phyloP scores from a whole-genome alignment of 2,329 filamentous ascomycete genomes.

The Aureobasidium lini region DNA sequence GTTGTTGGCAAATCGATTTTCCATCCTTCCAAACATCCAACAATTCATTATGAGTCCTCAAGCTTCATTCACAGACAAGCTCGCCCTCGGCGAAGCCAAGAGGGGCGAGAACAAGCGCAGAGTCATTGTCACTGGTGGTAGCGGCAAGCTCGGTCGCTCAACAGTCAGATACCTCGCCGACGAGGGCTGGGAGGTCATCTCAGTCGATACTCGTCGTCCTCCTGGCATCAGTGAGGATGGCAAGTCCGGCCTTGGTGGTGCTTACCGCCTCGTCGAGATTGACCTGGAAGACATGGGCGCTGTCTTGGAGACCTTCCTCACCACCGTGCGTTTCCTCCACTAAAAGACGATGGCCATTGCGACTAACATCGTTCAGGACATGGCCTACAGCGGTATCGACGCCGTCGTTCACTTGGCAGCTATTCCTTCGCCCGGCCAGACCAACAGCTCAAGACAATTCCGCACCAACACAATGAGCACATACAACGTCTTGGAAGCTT shows the following conservation, averaged over 20 bases:
- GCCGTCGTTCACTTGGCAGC: constrained; percentile 21
- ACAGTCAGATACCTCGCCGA: constrained; percentile 21
- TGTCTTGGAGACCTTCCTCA: constrained; percentile 20
- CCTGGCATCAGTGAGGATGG: constrained; percentile 20
- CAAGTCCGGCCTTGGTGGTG: constrained; percentile 19
- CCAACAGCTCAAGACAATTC: constrained; percentile 20
- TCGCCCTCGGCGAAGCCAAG: constrained; percentile 20
- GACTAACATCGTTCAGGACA: constrained; percentile 13
- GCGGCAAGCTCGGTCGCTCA: constrained; percentile 20
- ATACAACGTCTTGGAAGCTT: constrained; percentile 22
- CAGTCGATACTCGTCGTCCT: constrained; percentile 20
- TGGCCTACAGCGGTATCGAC: constrained; percentile 20
- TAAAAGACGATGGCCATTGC: not conserved
- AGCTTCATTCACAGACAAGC: constrained; percentile 20
- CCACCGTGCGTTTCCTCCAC: constrained; percentile 10
- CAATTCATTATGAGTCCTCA: not conserved
- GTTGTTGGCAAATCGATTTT: not conserved
- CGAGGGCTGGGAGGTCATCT: constrained; percentile 22
- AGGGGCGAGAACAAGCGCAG: constrained; percentile 17
- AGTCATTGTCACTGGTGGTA: constrained; percentile 21
- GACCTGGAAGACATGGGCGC: constrained; percentile 21
- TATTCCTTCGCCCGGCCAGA: constrained; percentile 21
- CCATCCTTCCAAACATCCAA: not conserved
- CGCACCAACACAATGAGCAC: constrained; percentile 21
- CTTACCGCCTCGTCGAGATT: constrained; percentile 21